Evolutionary conservation across 2,329 filamentous ascomycete genomes (phyloP).

Genomic region (Fusarium robinianum): DNA sequence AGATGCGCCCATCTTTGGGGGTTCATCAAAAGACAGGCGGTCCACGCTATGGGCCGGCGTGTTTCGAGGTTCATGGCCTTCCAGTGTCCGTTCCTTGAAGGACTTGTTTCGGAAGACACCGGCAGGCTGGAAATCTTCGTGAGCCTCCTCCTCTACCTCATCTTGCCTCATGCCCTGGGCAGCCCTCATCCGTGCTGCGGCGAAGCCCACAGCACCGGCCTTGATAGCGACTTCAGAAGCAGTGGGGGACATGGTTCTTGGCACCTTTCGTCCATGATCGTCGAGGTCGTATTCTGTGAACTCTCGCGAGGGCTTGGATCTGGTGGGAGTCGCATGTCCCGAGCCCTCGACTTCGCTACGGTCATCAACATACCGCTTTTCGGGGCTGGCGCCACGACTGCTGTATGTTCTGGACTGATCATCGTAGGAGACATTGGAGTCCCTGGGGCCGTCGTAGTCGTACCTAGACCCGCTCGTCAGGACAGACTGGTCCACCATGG

Average conservation of each 20-base stretch:
- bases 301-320: constrained; percentile 50
- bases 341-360: constrained; percentile 47
- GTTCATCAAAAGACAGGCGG: constrained; percentile 57
- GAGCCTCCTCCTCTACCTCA: constrained; percentile 39
- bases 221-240: constrained; percentile 63
- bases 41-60: constrained; percentile 65
- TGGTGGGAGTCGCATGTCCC: constrained; percentile 46
- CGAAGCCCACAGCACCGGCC: constrained; percentile 58
- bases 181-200: constrained; percentile 56
- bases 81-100: constrained; percentile 67
- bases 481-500: constrained; percentile 68
- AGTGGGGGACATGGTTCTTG: constrained; percentile 54
- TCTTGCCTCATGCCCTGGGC: constrained; percentile 53
- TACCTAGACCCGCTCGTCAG: constrained; percentile 64
- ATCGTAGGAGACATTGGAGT: constrained; percentile 41
- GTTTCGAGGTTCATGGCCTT: constrained; percentile 58
- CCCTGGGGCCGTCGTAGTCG: constrained; percentile 51
- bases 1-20: constrained; percentile 66
- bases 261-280: constrained; percentile 61
- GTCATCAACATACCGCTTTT: constrained; percentile 49
- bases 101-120: constrained; percentile 65
- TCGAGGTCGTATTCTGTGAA: constrained; percentile 62
- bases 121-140: constrained; percentile 50
- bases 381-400: constrained; percentile 46
- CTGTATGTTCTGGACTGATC: constrained; percentile 40